These are phyloP conservation scores for Rutidosis leptorrhynchoides DNA, from an alignment of 129 eudicot genomes.

Conservation along the genomic window DNA sequence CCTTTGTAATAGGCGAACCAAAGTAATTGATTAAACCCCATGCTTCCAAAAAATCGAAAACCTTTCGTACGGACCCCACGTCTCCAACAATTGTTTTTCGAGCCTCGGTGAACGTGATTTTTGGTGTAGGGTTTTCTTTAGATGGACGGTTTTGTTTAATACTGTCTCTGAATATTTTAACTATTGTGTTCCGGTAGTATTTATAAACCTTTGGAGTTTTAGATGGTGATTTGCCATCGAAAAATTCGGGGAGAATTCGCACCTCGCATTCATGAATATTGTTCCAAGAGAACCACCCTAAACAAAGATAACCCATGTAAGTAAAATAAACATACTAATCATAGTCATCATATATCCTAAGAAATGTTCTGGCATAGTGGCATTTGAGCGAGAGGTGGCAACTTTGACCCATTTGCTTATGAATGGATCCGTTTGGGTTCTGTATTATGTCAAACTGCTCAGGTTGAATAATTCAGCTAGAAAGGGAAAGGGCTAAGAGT, in stretches of 20 bases:
- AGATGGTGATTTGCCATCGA: slow-evolving; percentile 65
- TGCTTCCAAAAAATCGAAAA: slow-evolving; percentile 76
- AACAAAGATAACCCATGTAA: slow-evolving; percentile 12
- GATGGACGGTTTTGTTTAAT: slow-evolving; percentile 41
- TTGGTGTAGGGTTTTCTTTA: slow-evolving; percentile 49
- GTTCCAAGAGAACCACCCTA: slow-evolving; percentile 91
- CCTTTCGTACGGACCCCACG: slow-evolving; percentile 73
- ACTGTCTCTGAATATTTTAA: slow-evolving; percentile 50
- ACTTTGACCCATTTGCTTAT: neutral
- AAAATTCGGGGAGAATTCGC: slow-evolving; percentile 65
- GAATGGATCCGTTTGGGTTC: neutral
- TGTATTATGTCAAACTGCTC: neutral
- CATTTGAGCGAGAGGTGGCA: neutral
- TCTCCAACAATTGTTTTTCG: slow-evolving; percentile 74
- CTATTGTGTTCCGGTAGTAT: slow-evolving; percentile 68
- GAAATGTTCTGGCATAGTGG: neutral
- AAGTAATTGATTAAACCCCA: slow-evolving; percentile 93
- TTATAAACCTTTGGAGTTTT: slow-evolving; percentile 73
- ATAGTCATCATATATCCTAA: neutral
- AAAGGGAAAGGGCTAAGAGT: neutral
- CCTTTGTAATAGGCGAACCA: slow-evolving; percentile 43
- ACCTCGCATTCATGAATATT: slow-evolving; percentile 66
- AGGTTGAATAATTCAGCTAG: neutral
- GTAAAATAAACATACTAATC: neutral
- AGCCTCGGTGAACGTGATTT: slow-evolving; percentile 72